A percentile compares a stretch with the other conserved stretches of the same genome.
These are phyloP conservation scores for Agrocybe pediades DNA, from an alignment of 768 basidiomycete species.

Conservation along the genomic window DNA sequence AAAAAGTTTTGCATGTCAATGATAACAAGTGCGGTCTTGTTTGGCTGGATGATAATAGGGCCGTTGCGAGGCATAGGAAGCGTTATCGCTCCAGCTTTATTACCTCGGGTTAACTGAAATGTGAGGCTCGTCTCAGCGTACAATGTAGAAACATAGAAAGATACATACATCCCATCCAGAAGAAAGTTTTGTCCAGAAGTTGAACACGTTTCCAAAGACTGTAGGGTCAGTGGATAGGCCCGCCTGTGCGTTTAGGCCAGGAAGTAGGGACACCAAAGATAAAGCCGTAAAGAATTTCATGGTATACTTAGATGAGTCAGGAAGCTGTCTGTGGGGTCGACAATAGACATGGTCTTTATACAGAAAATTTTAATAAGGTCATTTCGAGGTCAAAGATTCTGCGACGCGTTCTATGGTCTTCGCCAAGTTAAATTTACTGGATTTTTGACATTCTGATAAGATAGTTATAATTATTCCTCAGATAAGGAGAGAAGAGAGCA, in stretches of 20 bases:
- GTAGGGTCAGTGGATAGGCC: slow-evolving; percentile 15
- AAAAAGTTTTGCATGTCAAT: slow-evolving; percentile 39
- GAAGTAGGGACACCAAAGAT: background rate
- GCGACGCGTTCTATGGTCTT: background rate
- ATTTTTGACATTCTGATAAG: background rate
- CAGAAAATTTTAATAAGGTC: background rate
- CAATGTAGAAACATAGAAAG: background rate
- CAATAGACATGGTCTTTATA: background rate
- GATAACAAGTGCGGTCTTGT: slow-evolving; percentile 32
- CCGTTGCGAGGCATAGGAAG: slow-evolving; percentile 25
- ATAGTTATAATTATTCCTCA: background rate
- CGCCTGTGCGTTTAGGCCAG: background rate
- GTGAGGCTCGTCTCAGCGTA: background rate
- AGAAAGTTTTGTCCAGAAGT: slow-evolving; percentile 29
- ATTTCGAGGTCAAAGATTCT: background rate
- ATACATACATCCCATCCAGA: slow-evolving; percentile 29
- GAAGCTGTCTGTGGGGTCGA: background rate
- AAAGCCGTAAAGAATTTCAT: slow-evolving; percentile 2
- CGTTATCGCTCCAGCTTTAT: slow-evolving; percentile 23
- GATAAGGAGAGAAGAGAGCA: background rate
- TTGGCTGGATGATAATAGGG: slow-evolving; percentile 28
- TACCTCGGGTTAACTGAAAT: slow-evolving; percentile 29
- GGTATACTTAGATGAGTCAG: background rate
- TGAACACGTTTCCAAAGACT: slow-evolving; percentile 29
- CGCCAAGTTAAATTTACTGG: background rate